A percentile compares a stretch with the other conserved stretches of the same genome.
phyloP scores from a whole-genome alignment of 2,329 filamentous ascomycete genomes.

The Thermoascus crustaceus region DNA sequence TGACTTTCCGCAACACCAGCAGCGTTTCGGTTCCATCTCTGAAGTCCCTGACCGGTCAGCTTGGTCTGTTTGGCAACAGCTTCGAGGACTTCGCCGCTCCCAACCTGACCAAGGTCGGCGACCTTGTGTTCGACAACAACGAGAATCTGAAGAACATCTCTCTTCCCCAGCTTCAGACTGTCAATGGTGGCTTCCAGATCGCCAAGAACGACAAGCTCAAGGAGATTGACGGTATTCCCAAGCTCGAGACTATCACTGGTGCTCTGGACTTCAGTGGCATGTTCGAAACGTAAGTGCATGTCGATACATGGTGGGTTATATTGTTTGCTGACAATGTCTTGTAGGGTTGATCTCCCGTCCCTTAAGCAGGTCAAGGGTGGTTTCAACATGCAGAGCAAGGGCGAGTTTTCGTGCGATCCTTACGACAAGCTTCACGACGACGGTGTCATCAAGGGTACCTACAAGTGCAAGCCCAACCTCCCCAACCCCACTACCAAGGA shows the following conservation, averaged over 20 bases:
- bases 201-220: slow-evolving; percentile 78
- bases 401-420: slow-evolving; percentile 50
- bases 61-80: slow-evolving; percentile 74
- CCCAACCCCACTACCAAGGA: slow-evolving; percentile 29
- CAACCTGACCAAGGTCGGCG: slow-evolving; percentile 41
- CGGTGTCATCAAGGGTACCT: slow-evolving; percentile 40
- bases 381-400: slow-evolving; percentile 61
- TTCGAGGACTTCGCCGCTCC: slow-evolving; percentile 38
- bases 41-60: slow-evolving; percentile 62
- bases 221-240: slow-evolving; percentile 58
- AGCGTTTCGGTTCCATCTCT: slow-evolving; percentile 67
- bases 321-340: background rate
- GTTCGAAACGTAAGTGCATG: slow-evolving; percentile 66
- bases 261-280: slow-evolving; percentile 78
- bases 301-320: too few relatives aligned
- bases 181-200: slow-evolving; percentile 74
- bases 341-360: slow-evolving; percentile 60
- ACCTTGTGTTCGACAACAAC: slow-evolving; percentile 52
- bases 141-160: slow-evolving; percentile 61
- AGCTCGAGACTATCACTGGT: slow-evolving; percentile 63
- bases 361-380: slow-evolving; percentile 62
- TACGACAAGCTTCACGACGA: slow-evolving; percentile 42
- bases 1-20: slow-evolving; percentile 75
- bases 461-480: slow-evolving; percentile 34
- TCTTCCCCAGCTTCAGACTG: slow-evolving; percentile 57